A percentile compares a stretch with the other conserved stretches of the same genome.
phyloP scores from a whole-genome alignment of 331 rosid species.

The Telfairia occidentalis region DNA sequence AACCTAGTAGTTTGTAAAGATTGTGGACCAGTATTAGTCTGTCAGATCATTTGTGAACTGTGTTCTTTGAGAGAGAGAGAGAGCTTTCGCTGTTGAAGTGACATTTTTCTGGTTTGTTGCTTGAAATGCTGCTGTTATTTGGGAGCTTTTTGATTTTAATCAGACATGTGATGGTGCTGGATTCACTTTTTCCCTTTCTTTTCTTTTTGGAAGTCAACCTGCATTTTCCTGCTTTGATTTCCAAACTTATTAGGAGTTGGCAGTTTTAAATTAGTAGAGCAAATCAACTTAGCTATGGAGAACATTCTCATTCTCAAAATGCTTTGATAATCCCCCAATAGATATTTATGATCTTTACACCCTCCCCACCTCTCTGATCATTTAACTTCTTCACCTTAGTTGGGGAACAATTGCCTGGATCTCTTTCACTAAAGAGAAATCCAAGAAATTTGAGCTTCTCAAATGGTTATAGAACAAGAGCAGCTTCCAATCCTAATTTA shows the following conservation, averaged over 20 bases:
- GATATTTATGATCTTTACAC: not conserved
- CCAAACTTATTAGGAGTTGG: not conserved
- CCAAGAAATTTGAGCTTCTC: slow-evolving; percentile 34
- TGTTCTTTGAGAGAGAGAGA: not conserved
- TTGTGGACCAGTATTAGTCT: not conserved
- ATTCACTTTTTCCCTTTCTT: not conserved
- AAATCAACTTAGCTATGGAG: not conserved
- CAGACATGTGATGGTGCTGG: not conserved
- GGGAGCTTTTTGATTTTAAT: not conserved
- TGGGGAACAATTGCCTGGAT: slow-evolving; percentile 41
- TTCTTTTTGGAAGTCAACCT: not conserved
- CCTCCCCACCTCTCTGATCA: not conserved
- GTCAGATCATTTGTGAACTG: not conserved
- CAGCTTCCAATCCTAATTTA: slow-evolving; percentile 25
- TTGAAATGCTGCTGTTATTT: not conserved
- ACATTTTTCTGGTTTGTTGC: not conserved
- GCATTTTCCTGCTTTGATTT: not conserved
- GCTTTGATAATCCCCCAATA: not conserved
- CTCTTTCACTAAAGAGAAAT: slow-evolving; percentile 28
- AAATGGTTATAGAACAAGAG: slow-evolving; percentile 46
- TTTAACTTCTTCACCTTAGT: slow-evolving; percentile 23
- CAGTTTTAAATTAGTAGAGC: not conserved
- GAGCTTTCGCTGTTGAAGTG: not conserved
- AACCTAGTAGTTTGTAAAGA: not conserved
- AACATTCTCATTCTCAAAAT: not conserved